Percentiles rank a stretch among this genome's conserved stretches.
Evolutionary conservation across 2,329 filamentous ascomycete genomes (phyloP).

Genomic region (Nectriaceae sp.): DNA sequence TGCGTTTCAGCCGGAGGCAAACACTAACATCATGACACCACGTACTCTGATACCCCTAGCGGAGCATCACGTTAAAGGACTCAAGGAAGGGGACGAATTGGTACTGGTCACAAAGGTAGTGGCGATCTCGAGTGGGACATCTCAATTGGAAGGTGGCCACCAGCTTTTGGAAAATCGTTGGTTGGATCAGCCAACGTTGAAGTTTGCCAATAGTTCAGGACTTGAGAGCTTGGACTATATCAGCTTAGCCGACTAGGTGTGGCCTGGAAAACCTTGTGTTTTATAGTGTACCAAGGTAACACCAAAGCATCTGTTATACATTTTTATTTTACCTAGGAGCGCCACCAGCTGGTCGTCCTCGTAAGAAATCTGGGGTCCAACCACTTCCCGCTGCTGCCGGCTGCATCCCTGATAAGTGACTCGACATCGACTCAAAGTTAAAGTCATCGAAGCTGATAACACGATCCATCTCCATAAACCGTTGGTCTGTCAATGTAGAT

Average conservation of each 20-base stretch:
- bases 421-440: constrained; percentile 26
- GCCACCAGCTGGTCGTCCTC: no score
- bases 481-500: constrained; percentile 32
- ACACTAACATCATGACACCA: constrained; percentile 15
- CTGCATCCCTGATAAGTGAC: neutral
- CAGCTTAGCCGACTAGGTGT: no score
- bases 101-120: constrained; percentile 4
- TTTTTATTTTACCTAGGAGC: no score
- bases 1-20: constrained; percentile 12
- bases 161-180: neutral
- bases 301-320: no score
- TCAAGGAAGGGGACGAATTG: neutral
- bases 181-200: constrained; percentile 3
- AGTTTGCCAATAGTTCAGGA: neutral
- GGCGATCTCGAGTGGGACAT: constrained; percentile 2
- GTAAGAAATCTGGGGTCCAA: no score
- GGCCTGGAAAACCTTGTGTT: no score
- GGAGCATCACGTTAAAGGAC: neutral
- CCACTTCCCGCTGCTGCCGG: neutral
- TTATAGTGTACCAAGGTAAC: no score
- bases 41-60: constrained; percentile 12
- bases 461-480: constrained; percentile 35
- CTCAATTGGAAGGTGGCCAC: neutral
- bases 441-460: constrained; percentile 39
- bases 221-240: neutral